Evolutionary conservation across 2,329 filamentous ascomycete species (phyloP), one percentile per base, ranked within the genome.

Genomic region (Chaetomiaceae sp.): DNA sequence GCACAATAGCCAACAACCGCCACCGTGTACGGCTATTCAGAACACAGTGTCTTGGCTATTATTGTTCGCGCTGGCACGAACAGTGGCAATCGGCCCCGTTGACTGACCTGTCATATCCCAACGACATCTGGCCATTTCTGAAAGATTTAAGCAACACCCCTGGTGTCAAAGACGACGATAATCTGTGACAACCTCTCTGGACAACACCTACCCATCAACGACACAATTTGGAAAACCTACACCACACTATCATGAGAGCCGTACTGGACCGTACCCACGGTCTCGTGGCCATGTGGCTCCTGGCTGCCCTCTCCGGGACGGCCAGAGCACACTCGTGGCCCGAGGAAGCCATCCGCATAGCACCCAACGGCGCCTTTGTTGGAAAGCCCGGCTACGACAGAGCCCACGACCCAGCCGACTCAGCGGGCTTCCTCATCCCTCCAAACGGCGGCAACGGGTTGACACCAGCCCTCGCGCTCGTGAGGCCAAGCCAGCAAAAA

Each of bases 261-360:
- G n/a, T n/a, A 12, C 9, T 29, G 9, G 40, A 43, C 33, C 20
- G 27, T n/a, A 44, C 45, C 47, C 20, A 46, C 42, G 43, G 56
- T 37, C 50, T 53, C 1, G n/a, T 59, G 34, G 47, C 57, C 49
- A 48, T 37, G 9, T 53, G 51, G 25, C 43, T 61, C 22, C 58
- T 72, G 23, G 65, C 72, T 19, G 65, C 72, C 36, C 58, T 73
- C 44, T 60, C 61, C 6, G 59, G 63, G 45, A 59, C 65, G 6
- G 68, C 64, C 31, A 61, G 61, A 23, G 85, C 82, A 33, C 92
- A 96, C 71, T 87, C 84, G 17, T 96, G 91, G 91, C 79, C 92
- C 44, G 91, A 96, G 71, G 76, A 85, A 63, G 75, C 92, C 46
- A 81, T 77, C 57, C 82, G 83, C 53, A 84, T 96, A 67, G 81